These are phyloP conservation scores for Geotrichum citri-aurantii DNA, from an alignment of 1,139 yeast species.

Conservation along the genomic window DNA sequence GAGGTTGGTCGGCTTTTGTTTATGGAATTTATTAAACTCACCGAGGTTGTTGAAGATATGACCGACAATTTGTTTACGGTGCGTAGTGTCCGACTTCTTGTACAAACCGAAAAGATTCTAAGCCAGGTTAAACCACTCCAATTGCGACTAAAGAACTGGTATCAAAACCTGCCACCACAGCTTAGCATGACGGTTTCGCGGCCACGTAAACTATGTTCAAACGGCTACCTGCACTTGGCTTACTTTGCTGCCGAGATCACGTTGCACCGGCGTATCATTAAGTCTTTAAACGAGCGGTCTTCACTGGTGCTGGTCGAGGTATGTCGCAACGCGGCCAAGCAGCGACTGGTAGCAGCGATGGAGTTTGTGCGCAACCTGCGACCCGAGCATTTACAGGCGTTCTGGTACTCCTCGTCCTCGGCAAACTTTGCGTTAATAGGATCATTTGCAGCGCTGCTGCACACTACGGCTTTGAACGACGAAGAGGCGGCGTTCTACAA, in stretches of 20 bases:
- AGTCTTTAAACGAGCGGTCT: constrained; percentile 39
- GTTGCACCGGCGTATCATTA: constrained; percentile 71
- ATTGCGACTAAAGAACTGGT: constrained; percentile 73
- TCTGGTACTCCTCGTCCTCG: constrained; percentile 82
- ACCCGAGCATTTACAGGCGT: constrained; percentile 76
- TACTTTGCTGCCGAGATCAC: constrained; percentile 86
- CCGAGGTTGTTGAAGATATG: constrained; percentile 67
- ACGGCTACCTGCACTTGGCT: constrained; percentile 74
- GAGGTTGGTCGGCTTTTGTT: constrained; percentile 69
- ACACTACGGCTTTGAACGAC: constrained; percentile 30
- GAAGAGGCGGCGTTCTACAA: constrained; percentile 61
- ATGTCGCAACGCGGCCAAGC: constrained; percentile 78
- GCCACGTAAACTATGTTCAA: constrained; percentile 39
- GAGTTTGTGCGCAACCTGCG: constrained; percentile 71
- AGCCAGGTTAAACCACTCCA: constrained; percentile 81
- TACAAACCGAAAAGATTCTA: constrained; percentile 58
- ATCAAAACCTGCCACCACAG: constrained; percentile 65
- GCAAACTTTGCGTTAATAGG: constrained; percentile 77
- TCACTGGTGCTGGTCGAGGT: constrained; percentile 55
- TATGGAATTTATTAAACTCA: constrained; percentile 60
- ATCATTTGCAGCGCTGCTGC: constrained; percentile 75
- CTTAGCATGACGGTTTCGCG: constrained; percentile 50
- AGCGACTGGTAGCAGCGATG: constrained; percentile 72
- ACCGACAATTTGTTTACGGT: constrained; percentile 65
- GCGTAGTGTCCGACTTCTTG: constrained; percentile 52